phyloP scores from a whole-genome alignment of 1,139 yeast species.

The Blastobotrys petasosporus region DNA sequence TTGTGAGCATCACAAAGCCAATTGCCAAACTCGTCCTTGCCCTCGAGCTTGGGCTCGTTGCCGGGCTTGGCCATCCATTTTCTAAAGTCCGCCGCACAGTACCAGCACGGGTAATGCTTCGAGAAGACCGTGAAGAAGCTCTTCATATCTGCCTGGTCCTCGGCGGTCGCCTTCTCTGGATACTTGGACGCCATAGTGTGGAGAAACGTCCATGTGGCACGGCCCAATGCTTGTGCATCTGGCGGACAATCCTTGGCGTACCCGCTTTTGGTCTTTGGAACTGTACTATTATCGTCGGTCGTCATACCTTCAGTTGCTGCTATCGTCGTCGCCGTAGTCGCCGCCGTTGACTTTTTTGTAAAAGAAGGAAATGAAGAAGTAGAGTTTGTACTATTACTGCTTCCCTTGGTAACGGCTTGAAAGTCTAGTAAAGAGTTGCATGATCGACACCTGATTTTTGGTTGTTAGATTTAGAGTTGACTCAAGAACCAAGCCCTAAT shows the following conservation, averaged over 20 bases:
- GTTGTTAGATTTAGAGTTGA: constrained; percentile 1
- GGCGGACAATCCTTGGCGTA: constrained; percentile 61
- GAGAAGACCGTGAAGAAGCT: constrained; percentile 68
- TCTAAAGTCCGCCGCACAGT: constrained; percentile 83
- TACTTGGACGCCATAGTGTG: constrained; percentile 89
- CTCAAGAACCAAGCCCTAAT: constrained; percentile 10
- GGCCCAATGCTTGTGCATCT: constrained; percentile 75
- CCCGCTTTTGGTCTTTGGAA: constrained; percentile 14
- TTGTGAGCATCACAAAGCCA: constrained; percentile 98
- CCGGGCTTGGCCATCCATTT: constrained; percentile 46
- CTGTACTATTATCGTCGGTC: constrained; percentile 2
- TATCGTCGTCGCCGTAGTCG: constrained; percentile 18
- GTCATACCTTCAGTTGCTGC: constrained; percentile 16
- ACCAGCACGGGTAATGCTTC: constrained; percentile 88
- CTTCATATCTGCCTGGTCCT: constrained; percentile 65
- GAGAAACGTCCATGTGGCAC: constrained; percentile 86
- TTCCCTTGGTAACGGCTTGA: constrained; percentile 43
- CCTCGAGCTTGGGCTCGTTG: constrained; percentile 59
- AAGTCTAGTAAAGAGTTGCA: constrained; percentile 78
- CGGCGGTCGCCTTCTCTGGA: constrained; percentile 59
- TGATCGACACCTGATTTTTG: constrained; percentile 57
- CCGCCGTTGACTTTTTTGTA: constrained; percentile 14
- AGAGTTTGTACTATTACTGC: constrained; percentile 10
- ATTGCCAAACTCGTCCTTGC: constrained; percentile 72
- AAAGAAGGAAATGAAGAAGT: neutral